Evolutionary conservation across 192 early-diverging fungal species (phyloP).

Genomic region (Entomortierella chlamydospora): DNA sequence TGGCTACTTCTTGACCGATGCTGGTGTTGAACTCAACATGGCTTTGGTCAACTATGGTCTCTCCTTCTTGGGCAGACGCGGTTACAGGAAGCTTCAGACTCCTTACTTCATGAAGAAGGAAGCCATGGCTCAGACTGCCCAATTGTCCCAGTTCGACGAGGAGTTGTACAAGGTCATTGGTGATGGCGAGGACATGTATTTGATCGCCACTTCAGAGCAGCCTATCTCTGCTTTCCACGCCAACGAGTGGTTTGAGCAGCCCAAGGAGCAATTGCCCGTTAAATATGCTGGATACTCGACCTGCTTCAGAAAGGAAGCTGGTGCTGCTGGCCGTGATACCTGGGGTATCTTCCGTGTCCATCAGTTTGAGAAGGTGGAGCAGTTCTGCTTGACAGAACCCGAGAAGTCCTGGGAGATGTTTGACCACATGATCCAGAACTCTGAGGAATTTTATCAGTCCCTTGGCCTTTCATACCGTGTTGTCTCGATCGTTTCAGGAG

Average conservation of each 20-base stretch:
- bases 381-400: constrained; percentile 95
- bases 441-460: constrained; percentile 96
- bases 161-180: constrained; percentile 94
- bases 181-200: constrained; percentile 92
- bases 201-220: constrained; percentile 99
- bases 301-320: constrained; percentile 99
- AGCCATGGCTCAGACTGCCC: constrained; percentile 98
- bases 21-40: constrained; percentile 96
- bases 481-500: constrained; percentile 95
- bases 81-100: constrained; percentile 95
- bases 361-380: constrained; percentile 99
- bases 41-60: constrained; percentile 97
- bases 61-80: constrained; percentile 83
- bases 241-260: constrained; percentile 95
- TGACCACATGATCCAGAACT: constrained; percentile 91
- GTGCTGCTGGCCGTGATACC: constrained; percentile 95
- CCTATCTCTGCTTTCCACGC: constrained; percentile 97
- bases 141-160: constrained; percentile 97
- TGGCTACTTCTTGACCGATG: constrained; percentile 96
- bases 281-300: constrained; percentile 97
- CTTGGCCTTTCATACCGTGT: constrained; percentile 95
- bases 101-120: constrained; percentile 99
- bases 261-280: constrained; percentile 90
- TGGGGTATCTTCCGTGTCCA: constrained; percentile 99
- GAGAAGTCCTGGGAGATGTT: constrained; percentile 99